Base-by-base conservation (phyloP, 1,284 basidiomycete species). In the Trametes polyzona region DNA sequence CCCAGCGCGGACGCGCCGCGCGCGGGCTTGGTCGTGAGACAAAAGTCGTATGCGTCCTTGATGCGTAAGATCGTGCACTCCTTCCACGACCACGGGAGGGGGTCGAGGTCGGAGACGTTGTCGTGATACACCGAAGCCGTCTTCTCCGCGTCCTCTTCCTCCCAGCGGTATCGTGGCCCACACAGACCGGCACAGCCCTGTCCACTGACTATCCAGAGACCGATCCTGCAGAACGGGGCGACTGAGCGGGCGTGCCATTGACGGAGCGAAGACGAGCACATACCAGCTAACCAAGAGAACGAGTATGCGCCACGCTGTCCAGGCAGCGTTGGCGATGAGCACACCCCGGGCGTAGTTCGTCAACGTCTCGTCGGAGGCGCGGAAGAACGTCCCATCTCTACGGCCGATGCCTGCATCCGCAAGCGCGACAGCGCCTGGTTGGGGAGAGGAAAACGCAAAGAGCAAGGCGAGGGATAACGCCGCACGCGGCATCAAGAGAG, bases 31-130 rank as follows among this genome's bases (percentile, higher is more conserved):
- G 78, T 74, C 14, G 82, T 84, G 33, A 91, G 75, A 68, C 92
- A 94, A 62, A 93, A 86, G 60, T 93, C 89, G 67, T 85, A 93
- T 1, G 88, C 88, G 55, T 91, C 88, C 66, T 87, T 84, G 35
- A 94, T 78, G 39, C 92, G 80, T 58, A 81, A 69, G n/a, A 85
- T 78, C 0, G 90, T 89, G 59, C 81, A 78, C 50, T 88, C 83
- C 47, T 83, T 80, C 92, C 92, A 94, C 50, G 75, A 77, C 92
- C 92, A 94, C 2, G 84, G 80, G 37, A 90, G 76, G 16, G 77
- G 79, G 23, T 82, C 82, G 4, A 78, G 79, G 9, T 75, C 74
- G 8, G 78, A 73, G 47, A 82, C 77, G 68, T 76, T 73, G 57
- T 74, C 74, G 57, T 73, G 77, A 62, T 81, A 80, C 16, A 78